A percentile compares a stretch with the other conserved stretches of the same genome.
These are phyloP conservation scores for Phytopythium litorale DNA, from an alignment of 352 stramenopile genomes.

Conservation along the genomic window DNA sequence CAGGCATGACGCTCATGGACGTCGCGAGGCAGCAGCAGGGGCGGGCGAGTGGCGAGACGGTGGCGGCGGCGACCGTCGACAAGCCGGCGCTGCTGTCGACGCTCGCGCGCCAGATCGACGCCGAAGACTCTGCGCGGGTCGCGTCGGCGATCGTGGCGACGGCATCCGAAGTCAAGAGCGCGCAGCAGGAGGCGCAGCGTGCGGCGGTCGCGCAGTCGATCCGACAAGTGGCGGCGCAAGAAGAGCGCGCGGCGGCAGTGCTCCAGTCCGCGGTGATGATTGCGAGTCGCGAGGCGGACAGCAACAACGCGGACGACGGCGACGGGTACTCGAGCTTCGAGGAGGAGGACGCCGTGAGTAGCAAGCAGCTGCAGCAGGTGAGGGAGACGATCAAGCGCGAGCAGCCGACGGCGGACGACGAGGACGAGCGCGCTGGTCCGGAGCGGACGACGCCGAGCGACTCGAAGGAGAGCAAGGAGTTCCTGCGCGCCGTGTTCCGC, in stretches of 20 bases:
- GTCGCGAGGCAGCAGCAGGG: slow-evolving; percentile 32
- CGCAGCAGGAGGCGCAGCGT: slow-evolving; percentile 19
- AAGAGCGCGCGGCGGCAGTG: slow-evolving; percentile 19
- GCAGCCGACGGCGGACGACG: slow-evolving; percentile 1
- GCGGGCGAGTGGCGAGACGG: not conserved
- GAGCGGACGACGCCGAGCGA: slow-evolving; percentile 48
- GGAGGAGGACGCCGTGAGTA: slow-evolving; percentile 16
- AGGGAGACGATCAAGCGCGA: not conserved
- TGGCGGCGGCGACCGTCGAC: not conserved
- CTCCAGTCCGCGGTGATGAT: slow-evolving; percentile 7
- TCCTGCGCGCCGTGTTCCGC: slow-evolving; percentile 60
- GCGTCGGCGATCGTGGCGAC: slow-evolving; percentile 26
- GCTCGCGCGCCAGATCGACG: slow-evolving; percentile 48
- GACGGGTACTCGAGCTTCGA: slow-evolving; percentile 68
- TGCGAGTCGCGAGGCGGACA: slow-evolving; percentile 2
- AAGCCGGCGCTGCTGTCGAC: slow-evolving; percentile 22
- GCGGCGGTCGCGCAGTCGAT: slow-evolving; percentile 21
- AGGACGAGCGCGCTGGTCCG: slow-evolving; percentile 9
- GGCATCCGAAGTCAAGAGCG: slow-evolving; percentile 35
- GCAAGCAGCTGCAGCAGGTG: slow-evolving; percentile 17
- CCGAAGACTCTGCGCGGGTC: slow-evolving; percentile 32
- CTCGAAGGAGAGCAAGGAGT: slow-evolving; percentile 48
- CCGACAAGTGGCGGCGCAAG: slow-evolving; percentile 20
- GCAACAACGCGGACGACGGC: slow-evolving; percentile 16
- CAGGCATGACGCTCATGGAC: slow-evolving; percentile 31